Evolutionary conservation across 2,329 filamentous ascomycete species (phyloP), one percentile per base, ranked within the genome.

Genomic region (Xylaria sp.): DNA sequence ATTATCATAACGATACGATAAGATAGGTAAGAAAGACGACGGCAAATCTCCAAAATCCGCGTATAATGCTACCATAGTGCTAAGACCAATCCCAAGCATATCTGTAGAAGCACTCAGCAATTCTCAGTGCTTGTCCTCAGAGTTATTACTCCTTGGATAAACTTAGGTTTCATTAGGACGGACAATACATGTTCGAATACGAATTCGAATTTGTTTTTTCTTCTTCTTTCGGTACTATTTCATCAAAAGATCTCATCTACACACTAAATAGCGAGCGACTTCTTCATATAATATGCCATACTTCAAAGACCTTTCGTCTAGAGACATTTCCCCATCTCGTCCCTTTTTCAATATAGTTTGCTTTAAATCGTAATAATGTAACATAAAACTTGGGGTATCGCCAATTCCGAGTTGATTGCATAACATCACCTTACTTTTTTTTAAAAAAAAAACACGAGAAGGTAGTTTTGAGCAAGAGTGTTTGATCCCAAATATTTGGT

Each of bases 371-470:
- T 23, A 56, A 5, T 58, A 58, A 23, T 38, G 11, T 51, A 58
- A 59, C 38, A 26, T 38, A 56, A 31, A 20, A 36, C 13, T 63
- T 58, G 48, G 23, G 63, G 56, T 69, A 63, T 66, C 63, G 31
- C 58, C 63, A 44, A 57, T 48, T 42, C 48, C 36, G 17, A 58
- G 20, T 31, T 26, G 28, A 62, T 67, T 59, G 51, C 57, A 58
- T 17, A 58, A 48, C 33, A 58, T 61, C 31, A 44, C n/a, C 48
- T 20, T 33, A 28, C 54, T 57, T 26, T 26, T 53, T 44, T 23
- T 4, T 57, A 2, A 23, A 28, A 28, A 23, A 28, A 28, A 28
- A 49, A 59, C 13, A 2, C 46, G 10, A 44, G 31, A 63, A 10
- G 4, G 4, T 11, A 20, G 28, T 36, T 46, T 26, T 31, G 31